phyloP scores from a whole-genome alignment of 306 rosid species.

The Acmispon strigosus region DNA sequence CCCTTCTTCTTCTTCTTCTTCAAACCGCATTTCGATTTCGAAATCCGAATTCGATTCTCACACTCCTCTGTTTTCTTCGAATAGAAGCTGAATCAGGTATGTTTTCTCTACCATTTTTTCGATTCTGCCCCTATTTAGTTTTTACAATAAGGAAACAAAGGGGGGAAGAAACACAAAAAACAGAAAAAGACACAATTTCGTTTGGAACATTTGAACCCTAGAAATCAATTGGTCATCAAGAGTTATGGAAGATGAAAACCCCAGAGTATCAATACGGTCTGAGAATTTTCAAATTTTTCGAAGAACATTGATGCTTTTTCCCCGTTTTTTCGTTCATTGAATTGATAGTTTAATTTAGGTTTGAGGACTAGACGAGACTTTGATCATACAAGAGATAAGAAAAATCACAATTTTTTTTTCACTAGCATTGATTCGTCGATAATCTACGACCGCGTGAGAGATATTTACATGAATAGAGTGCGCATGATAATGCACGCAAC shows the following conservation, averaged over 20 bases:
- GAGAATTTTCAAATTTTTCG: background rate
- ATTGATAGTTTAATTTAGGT: too few relatives aligned
- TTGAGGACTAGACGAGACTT: too few relatives aligned
- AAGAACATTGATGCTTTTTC: background rate
- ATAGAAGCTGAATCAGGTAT: slow-evolving; percentile 11
- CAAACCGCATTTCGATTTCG: background rate
- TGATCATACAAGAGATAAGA: too few relatives aligned
- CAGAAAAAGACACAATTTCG: background rate
- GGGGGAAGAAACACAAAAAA: too few relatives aligned
- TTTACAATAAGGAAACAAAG: background rate
- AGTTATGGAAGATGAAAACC: too few relatives aligned
- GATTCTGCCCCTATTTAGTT: slow-evolving; percentile 8
- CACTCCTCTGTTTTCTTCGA: background rate
- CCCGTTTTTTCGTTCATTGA: too few relatives aligned
- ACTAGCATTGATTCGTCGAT: too few relatives aligned
- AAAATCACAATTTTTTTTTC: too few relatives aligned
- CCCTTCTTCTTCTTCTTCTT: background rate
- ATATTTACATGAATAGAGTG: too few relatives aligned
- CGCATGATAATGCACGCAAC: too few relatives aligned
- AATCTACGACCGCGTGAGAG: too few relatives aligned
- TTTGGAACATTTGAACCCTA: background rate
- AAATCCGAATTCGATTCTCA: background rate
- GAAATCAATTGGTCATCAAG: background rate
- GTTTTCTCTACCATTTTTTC: background rate
- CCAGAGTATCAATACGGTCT: background rate